phyloP scores from a whole-genome alignment of 768 basidiomycete species.

The Lactarius sanguifluus region DNA sequence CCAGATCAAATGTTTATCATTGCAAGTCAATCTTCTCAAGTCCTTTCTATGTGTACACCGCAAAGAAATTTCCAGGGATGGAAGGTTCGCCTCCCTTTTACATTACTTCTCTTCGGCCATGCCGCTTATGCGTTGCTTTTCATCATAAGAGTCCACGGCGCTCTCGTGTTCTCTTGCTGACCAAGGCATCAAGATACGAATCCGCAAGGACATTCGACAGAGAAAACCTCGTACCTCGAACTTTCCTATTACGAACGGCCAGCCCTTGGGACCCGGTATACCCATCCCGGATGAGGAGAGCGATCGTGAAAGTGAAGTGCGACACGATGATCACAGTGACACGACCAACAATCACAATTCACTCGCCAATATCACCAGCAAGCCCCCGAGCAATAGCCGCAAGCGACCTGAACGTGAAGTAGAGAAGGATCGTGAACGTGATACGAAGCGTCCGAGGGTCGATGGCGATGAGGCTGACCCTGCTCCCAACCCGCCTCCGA shows the following conservation, averaged over 20 bases:
- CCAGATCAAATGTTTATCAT: constrained; percentile 80
- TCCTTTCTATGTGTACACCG: constrained; percentile 92
- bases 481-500: constrained; percentile 18
- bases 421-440: constrained; percentile 29
- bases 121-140: constrained; percentile 13
- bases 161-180: constrained; percentile 91
- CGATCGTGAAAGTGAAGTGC: constrained; percentile 27
- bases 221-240: constrained; percentile 53
- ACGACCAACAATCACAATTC: constrained; percentile 28
- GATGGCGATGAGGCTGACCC: constrained; percentile 24
- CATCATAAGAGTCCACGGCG: constrained; percentile 71
- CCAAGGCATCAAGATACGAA: constrained; percentile 93
- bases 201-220: constrained; percentile 86
- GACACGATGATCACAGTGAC: constrained; percentile 23
- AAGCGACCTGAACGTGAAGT: constrained; percentile 28
- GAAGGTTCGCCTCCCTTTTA: constrained; percentile 56
- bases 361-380: constrained; percentile 19
- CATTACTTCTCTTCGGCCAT: constrained; percentile 2
- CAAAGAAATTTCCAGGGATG: constrained; percentile 97
- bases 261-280: constrained; percentile 20
- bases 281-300: constrained; percentile 28
- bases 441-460: constrained; percentile 27
- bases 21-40: constrained; percentile 88
- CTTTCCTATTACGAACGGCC: constrained; percentile 24
- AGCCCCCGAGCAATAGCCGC: constrained; percentile 16